Evolutionary conservation across 2,329 filamentous ascomycete species (phyloP), one percentile per base, ranked within the genome.

Genomic region (Fusarium brevicatenulatum): DNA sequence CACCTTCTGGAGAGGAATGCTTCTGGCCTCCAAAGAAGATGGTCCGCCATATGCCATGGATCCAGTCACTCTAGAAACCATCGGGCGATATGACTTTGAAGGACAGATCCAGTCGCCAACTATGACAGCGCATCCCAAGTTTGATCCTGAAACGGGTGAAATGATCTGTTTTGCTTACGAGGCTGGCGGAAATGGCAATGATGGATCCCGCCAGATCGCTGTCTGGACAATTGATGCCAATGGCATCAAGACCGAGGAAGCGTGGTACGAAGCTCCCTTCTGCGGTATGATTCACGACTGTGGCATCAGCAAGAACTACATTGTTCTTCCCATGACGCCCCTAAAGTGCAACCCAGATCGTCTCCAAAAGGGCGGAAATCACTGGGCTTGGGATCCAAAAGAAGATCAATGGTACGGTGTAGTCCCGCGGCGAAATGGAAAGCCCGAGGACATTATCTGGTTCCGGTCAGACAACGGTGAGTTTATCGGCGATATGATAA

Each of bases 261-360:
- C 43, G 0, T 67, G 66, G 66, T 68, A 68, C 2, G 52, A 68
- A 39, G 66, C 66, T 10, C 68, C 68, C 1, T 66, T 68, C 16
- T 62, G 58, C 4, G 58, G 68, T 4, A 66, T 71, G 66, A 70
- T 70, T 3, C 68, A 71, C 2, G 68, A 71, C 5, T 66, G 47
- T 7, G 65, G 50, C 16, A 15, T 68, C 4, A 70, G 55, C 18
- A 55, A 71, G 30, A 71, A 71, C 39, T 71, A 68, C 19, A 30
- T 71, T 10, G 32, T 70, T 4, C 34, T 70, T 2, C 68, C 68
- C 7, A 66, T 70, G 32, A 70, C 54, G 3, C 62, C 62, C 25
- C 43, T 66, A 1, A 65, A 70, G 7, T 67, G 55, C 9, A 44
- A 49, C 19, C 40, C 50, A 7, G 54, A 66, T 30, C 49, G 56